Evolutionary conservation across 1,284 basidiomycete genomes (phyloP), one percentile per base, ranked within the genome.

Genomic region (Tylopilus sp.): DNA sequence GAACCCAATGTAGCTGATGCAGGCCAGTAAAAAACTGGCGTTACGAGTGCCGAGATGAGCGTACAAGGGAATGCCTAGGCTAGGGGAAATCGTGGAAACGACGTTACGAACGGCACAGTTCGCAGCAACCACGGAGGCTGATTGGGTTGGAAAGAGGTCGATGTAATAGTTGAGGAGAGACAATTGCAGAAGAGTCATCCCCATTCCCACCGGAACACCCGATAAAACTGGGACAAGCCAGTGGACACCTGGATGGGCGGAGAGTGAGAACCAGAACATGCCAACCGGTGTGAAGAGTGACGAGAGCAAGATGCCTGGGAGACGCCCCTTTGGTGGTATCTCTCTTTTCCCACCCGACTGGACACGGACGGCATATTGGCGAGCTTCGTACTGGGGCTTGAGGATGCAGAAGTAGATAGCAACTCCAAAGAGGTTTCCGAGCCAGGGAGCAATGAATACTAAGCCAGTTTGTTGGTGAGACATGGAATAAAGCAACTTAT

Each of bases 121-220:
- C 15, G 61, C 63, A 6, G 61, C 59, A 9, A 65, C 44, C 2
- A 63, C 59, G 6, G 61, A 65, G 4, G 63, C 63, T 0, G 63
- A 62, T 26, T 44, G 53, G 5, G 57, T 54, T 7, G 61, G 64
- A 29, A 60, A 66, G 42, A 66, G 61, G 25, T 66, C 61, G 30
- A 66, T 66, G 35, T 63, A 63, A 19, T 63, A 63, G 30, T 60
- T 66, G 37, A 63, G 33, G 41, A 63, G 31, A 2, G 61, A 64
- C 6, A 66, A 28, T 23, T 66, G 59, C 3, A 66, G 23, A n/a
- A 66, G 53, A 7, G 64, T 63, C 64, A 64, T 63, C 1, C 63
- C 58, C 42, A 66, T 58, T 19, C 61, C 61, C 15, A 63, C 52
- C 0, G 61, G 61, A n/a, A 63, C 35, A 19, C 64, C 61, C 0